Evolutionary conservation across 148 eudicot genomes (phyloP), one percentile per base, ranked within the genome.

Genomic region (Pharnaceum exiguum): DNA sequence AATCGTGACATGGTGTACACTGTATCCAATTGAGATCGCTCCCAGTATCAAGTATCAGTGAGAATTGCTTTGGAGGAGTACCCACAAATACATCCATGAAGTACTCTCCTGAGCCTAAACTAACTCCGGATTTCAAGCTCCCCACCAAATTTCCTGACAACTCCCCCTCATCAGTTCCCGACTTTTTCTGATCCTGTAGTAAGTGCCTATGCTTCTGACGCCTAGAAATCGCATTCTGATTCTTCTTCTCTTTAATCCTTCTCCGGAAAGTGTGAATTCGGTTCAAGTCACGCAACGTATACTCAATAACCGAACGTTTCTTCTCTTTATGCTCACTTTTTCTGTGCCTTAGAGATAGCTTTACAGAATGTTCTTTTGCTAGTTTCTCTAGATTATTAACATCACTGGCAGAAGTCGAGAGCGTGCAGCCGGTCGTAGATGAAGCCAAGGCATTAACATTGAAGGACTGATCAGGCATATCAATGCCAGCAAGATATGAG

Each of bases 1-100:
- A 93, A 40, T 89, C 91, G 35, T 83, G 45, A 46, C 99, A 93
- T 5, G 99, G 99, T 5, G 67, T 79, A 54, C 83, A 85, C 36
- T 93, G 99, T 29, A 93, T 76, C 99, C 99, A 93, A 59, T 93
- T 93, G 13, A 93, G 84, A 78, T 93, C 99, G 57, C 96, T 88
- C 26, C 99, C 99, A 0, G 99, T 93, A 51, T 93, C 99, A 30
- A 93, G 84, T 16, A 93, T 93, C 50, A 93, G 46, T 42, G 76
- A 71, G 53, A 65, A 93, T 44, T 86, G 89, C 46, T 73, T 83
- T 21, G 99, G 91, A 29, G 99, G 99, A 37, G 90, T 89, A 32
- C 99, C 99, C 1, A 93, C 53, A 46, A 63, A 93, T 12, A 93
- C 96, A 55, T 93, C 99, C 68, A 93, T 93, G 60, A 93, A 86